phyloP scores from a whole-genome alignment of 495 filamentous ascomycete genomes.

The Tirmania nivea region DNA sequence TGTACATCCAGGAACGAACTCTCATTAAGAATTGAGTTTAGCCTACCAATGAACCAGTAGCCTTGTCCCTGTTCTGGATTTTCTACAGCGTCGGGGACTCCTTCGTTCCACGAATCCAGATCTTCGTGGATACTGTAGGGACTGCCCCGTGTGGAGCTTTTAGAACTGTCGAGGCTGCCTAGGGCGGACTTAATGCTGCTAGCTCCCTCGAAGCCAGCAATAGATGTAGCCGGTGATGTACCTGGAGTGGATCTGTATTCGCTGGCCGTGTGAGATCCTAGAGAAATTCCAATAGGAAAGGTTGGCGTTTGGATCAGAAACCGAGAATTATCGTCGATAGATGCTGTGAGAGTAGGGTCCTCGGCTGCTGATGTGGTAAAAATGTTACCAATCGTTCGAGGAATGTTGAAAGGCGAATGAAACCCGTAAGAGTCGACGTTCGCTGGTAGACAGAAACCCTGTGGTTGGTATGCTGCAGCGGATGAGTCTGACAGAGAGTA shows the following conservation, averaged over 20 bases:
- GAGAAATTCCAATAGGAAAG: not conserved
- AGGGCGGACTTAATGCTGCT: not conserved
- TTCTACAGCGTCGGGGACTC: too few species aligned
- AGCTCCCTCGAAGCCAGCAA: slow-evolving; percentile 13
- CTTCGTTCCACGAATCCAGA: too few species aligned
- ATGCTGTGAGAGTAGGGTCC: not conserved
- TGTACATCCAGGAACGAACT: not conserved
- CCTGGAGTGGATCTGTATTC: slow-evolving; percentile 10
- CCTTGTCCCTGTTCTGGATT: too few species aligned
- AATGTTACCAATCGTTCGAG: too few species aligned
- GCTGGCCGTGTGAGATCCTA: not conserved
- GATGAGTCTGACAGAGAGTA: not conserved
- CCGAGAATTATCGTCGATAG: not conserved
- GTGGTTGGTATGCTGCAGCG: not conserved
- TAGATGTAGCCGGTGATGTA: slow-evolving; percentile 15
- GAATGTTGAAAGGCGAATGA: too few species aligned
- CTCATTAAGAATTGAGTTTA: too few species aligned
- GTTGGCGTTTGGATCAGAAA: not conserved
- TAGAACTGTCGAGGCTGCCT: slow-evolving; percentile 4
- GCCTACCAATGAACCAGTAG: too few species aligned
- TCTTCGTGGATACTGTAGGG: not conserved
- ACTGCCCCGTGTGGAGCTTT: not conserved
- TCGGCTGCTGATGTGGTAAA: not conserved
- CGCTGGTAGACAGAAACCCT: not conserved
- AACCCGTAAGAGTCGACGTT: too few species aligned